A percentile compares a stretch with the other conserved stretches of the same genome.
phyloP scores from a whole-genome alignment of 768 basidiomycete genomes.

The Leccinum pellstonianum region DNA sequence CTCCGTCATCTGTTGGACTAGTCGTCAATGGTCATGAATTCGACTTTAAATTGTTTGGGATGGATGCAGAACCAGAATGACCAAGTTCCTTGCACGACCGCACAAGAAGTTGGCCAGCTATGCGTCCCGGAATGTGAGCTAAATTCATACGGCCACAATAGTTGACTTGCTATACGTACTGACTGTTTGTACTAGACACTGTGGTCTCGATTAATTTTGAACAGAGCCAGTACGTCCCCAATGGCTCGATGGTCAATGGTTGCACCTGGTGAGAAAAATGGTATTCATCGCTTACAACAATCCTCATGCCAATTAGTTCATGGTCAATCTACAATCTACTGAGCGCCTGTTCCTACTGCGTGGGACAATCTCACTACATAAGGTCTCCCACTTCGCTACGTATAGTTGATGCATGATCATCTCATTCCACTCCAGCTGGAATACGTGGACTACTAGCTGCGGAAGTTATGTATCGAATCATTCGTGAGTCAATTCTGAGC shows the following conservation, averaged over 20 bases:
- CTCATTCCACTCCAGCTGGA: conserved; percentile 22
- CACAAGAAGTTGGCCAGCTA: conserved; percentile 18
- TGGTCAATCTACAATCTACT: conserved; percentile 33
- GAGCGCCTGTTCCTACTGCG: conserved; percentile 27
- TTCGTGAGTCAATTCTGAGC: conserved; percentile 17
- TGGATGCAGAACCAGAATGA: conserved; percentile 12
- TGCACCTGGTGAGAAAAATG: conserved; percentile 26
- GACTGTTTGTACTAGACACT: conserved; percentile 12
- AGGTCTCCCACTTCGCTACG: conserved; percentile 12
- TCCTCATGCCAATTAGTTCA: conserved; percentile 20
- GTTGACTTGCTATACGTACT: background rate
- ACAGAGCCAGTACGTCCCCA: conserved; percentile 23
- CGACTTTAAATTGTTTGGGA: conserved; percentile 10
- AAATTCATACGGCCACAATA: background rate
- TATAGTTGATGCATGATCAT: background rate
- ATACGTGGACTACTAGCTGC: conserved; percentile 17
- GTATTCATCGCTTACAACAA: background rate
- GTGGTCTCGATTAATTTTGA: conserved; percentile 15
- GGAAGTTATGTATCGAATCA: conserved; percentile 13
- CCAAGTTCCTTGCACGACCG: conserved; percentile 18
- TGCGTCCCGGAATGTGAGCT: conserved; percentile 20
- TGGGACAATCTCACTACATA: conserved; percentile 7
- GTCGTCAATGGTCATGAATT: conserved; percentile 6
- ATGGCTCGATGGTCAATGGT: conserved; percentile 9
- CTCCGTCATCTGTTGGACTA: background rate